A percentile compares a stretch with the other conserved stretches of the same genome.
These are phyloP conservation scores for Boehmeria nivea DNA, from an alignment of 306 rosid species.

Conservation along the genomic window DNA sequence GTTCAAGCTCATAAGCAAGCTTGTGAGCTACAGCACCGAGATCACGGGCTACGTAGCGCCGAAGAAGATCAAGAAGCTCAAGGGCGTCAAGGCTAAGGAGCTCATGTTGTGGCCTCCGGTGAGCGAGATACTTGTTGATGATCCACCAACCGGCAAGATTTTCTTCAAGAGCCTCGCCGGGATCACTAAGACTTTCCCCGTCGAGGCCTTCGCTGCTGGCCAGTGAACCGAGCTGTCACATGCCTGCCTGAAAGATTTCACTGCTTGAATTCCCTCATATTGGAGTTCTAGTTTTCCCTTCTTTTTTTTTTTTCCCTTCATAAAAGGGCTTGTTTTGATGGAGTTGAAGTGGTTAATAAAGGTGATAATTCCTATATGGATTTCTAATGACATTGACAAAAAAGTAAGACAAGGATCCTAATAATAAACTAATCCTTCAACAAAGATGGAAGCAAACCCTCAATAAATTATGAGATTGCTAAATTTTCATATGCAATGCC, in stretches of 20 bases:
- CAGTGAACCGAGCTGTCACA: constrained; percentile 35
- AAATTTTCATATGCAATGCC: too few species aligned
- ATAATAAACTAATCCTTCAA: too few species aligned
- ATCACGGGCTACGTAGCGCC: constrained; percentile 50
- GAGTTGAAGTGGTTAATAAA: too few species aligned
- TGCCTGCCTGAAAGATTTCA: neutral
- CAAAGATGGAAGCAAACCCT: too few species aligned
- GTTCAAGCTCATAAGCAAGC: constrained; percentile 63
- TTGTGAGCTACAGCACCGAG: constrained; percentile 66
- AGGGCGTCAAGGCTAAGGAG: constrained; percentile 89
- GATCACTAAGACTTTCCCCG: constrained; percentile 80
- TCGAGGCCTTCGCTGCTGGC: constrained; percentile 82
- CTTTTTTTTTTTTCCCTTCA: neutral
- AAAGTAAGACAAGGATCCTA: too few species aligned
- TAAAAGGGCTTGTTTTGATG: constrained; percentile 1
- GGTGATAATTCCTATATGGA: too few species aligned
- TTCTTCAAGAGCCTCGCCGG: constrained; percentile 93
- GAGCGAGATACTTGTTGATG: constrained; percentile 57
- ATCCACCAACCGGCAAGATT: constrained; percentile 55
- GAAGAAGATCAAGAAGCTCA: constrained; percentile 66
- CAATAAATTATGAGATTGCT: too few species aligned
- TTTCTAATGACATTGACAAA: too few species aligned
- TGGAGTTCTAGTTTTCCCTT: too few species aligned
- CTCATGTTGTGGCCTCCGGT: constrained; percentile 92
- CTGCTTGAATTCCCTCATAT: neutral